phyloP scores from a whole-genome alignment of 371 early-diverging fungal species.

The Nosema muscidifuracis region DNA sequence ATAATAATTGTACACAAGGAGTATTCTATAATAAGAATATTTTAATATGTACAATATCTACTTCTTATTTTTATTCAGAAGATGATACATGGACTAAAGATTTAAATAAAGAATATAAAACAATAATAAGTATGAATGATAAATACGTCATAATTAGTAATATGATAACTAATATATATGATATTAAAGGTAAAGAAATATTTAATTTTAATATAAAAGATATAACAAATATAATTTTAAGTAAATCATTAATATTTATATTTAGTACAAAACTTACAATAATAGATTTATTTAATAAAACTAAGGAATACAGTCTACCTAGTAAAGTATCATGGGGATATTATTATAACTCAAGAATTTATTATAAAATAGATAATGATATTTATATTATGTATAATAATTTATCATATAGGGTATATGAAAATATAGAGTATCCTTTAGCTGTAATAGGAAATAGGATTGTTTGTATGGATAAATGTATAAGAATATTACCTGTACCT shows the following conservation, averaged over 20 bases:
- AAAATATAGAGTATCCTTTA: not conserved
- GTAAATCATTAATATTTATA: not conserved
- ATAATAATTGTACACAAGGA: constrained; percentile 8
- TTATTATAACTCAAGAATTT: constrained; percentile 9
- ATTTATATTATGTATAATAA: constrained; percentile 12
- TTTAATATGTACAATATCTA: not conserved
- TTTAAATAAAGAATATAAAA: not conserved
- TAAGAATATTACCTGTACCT: constrained; percentile 16
- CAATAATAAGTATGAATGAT: not conserved
- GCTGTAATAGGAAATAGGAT: constrained; percentile 14
- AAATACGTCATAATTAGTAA: constrained; percentile 5
- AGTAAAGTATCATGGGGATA: constrained; percentile 1
- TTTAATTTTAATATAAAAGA: constrained; percentile 16
- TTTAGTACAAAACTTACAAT: not conserved
- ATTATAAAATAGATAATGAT: constrained; percentile 14
- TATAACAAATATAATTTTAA: constrained; percentile 2
- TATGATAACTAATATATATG: constrained; percentile 2
- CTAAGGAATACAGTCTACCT: not conserved
- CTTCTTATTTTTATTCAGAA: not conserved
- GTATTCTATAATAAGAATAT: constrained; percentile 11
- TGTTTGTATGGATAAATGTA: not conserved
- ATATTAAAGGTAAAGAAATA: constrained; percentile 12
- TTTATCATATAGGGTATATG: not conserved
- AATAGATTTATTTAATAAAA: constrained; percentile 11
- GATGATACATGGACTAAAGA: constrained; percentile 2